These are phyloP conservation scores for Darksidea phi DNA, from an alignment of 495 filamentous ascomycete species.

Conservation along the genomic window DNA sequence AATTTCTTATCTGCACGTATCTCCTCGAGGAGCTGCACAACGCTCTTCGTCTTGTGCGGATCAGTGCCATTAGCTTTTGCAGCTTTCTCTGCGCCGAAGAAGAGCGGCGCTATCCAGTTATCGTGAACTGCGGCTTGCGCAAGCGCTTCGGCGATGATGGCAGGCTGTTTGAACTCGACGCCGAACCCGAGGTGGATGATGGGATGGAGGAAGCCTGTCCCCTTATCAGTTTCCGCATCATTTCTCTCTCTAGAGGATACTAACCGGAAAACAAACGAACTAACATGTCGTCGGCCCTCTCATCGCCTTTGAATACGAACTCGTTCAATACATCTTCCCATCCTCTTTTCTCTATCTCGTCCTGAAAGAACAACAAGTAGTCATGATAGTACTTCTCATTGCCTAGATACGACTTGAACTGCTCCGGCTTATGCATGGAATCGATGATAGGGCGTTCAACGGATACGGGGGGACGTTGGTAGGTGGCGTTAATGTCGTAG, in stretches of 20 bases:
- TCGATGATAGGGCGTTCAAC: slow-evolving; percentile 48
- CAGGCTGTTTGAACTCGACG: slow-evolving; percentile 75
- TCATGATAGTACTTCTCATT: slow-evolving; percentile 59
- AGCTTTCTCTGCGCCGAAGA: slow-evolving; percentile 56
- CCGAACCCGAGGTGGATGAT: slow-evolving; percentile 84
- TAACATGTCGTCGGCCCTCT: slow-evolving; percentile 62
- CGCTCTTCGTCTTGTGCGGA: slow-evolving; percentile 43
- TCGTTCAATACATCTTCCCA: slow-evolving; percentile 58
- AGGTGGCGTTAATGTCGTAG: slow-evolving; percentile 59
- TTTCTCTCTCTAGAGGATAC: slow-evolving; percentile 3
- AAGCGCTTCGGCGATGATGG: slow-evolving; percentile 76
- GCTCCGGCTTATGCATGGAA: slow-evolving; percentile 53
- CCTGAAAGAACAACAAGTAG: slow-evolving; percentile 70
- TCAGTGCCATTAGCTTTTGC: slow-evolving; percentile 38
- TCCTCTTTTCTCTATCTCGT: slow-evolving; percentile 63
- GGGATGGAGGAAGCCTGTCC: slow-evolving; percentile 69
- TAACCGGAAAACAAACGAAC: slow-evolving; percentile 56
- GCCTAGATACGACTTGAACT: slow-evolving; percentile 55
- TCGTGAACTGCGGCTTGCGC: slow-evolving; percentile 70
- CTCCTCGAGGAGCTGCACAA: slow-evolving; percentile 60
- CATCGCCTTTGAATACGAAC: slow-evolving; percentile 64
- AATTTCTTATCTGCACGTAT: slow-evolving; percentile 58
- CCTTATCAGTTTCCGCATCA: no score
- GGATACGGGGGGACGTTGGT: slow-evolving; percentile 56
- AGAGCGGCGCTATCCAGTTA: slow-evolving; percentile 49